Evolutionary conservation across 495 filamentous ascomycete genomes (phyloP).

Genomic region (Aspergillus carlsbadensis): DNA sequence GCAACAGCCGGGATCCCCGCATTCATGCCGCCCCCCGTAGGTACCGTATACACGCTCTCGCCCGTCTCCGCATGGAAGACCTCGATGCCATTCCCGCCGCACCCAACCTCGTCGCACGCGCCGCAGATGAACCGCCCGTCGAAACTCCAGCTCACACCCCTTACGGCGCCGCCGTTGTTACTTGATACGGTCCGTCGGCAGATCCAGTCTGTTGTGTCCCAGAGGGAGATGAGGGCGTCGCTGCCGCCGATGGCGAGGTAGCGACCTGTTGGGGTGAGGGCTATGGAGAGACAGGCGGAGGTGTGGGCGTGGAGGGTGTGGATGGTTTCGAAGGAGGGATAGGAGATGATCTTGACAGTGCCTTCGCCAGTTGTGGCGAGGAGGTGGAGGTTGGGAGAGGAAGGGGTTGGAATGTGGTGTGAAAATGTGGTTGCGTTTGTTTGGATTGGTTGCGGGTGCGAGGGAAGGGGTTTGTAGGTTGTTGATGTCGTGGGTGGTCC

Average conservation of each 20-base stretch:
- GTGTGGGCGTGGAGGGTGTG: conserved; percentile 81
- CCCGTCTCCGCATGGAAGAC: conserved; percentile 86
- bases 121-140: conserved; percentile 86
- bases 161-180: conserved; percentile 71
- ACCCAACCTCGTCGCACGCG: conserved; percentile 72
- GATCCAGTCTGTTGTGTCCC: conserved; percentile 92
- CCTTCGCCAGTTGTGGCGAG: conserved; percentile 85
- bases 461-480: conserved; percentile 49
- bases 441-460: conserved; percentile 69
- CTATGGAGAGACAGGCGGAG: conserved; percentile 68
- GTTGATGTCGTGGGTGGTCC: conserved; percentile 13
- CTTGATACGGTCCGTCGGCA: conserved; percentile 77
- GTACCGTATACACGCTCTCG: conserved; percentile 77
- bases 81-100: conserved; percentile 54
- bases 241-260: conserved; percentile 87
- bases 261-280: conserved; percentile 71
- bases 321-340: conserved; percentile 47
- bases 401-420: conserved; percentile 48
- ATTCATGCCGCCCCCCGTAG: conserved; percentile 56
- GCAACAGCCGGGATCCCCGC: conserved; percentile 61
- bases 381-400: conserved; percentile 47
- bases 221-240: conserved; percentile 84
- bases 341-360: conserved; percentile 75
- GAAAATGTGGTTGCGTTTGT: conserved; percentile 85
- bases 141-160: conserved; percentile 85